These are phyloP conservation scores for Batrachochytrium dendrobatidis DNA, from an alignment of 371 early-diverging fungal genomes.

Conservation along the genomic window DNA sequence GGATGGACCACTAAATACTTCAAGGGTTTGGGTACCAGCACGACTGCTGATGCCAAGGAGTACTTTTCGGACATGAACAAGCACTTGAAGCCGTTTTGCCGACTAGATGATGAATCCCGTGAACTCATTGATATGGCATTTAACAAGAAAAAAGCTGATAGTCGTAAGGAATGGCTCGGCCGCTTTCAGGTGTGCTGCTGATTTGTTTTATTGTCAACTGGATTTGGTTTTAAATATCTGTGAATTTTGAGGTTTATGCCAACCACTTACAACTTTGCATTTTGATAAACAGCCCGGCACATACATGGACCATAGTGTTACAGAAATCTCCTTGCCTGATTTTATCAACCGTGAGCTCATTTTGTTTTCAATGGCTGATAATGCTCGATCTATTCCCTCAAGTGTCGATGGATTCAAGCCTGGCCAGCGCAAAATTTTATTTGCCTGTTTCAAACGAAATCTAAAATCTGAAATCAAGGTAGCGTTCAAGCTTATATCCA, in stretches of 20 bases:
- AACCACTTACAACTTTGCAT: slow-evolving; percentile 1
- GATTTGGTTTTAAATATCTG: background rate
- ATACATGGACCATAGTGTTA: slow-evolving; percentile 81
- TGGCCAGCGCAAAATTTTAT: slow-evolving; percentile 97
- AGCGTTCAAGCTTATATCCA: too few species aligned
- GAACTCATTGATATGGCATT: slow-evolving; percentile 96
- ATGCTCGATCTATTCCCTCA: slow-evolving; percentile 96
- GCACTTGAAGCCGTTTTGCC: slow-evolving; percentile 86
- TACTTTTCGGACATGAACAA: slow-evolving; percentile 81
- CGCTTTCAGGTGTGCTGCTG: slow-evolving; percentile 52
- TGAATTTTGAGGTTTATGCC: background rate
- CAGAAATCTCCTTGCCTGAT: slow-evolving; percentile 79
- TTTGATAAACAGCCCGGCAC: slow-evolving; percentile 69
- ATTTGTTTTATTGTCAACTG: too few species aligned
- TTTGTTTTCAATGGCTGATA: slow-evolving; percentile 97
- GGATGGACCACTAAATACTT: slow-evolving; percentile 94
- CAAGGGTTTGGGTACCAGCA: slow-evolving; percentile 98
- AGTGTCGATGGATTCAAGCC: slow-evolving; percentile 99
- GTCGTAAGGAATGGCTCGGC: slow-evolving; percentile 95
- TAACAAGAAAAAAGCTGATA: slow-evolving; percentile 93
- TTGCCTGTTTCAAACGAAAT: slow-evolving; percentile 87
- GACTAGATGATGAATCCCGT: slow-evolving; percentile 61
- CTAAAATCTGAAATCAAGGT: slow-evolving; percentile 87
- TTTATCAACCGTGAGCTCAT: slow-evolving; percentile 98
- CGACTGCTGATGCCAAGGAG: slow-evolving; percentile 84